Evolutionary conservation across 345 rosid genomes (phyloP), one percentile per base, ranked within the genome.

Genomic region (Eucalyptus shirleyi): DNA sequence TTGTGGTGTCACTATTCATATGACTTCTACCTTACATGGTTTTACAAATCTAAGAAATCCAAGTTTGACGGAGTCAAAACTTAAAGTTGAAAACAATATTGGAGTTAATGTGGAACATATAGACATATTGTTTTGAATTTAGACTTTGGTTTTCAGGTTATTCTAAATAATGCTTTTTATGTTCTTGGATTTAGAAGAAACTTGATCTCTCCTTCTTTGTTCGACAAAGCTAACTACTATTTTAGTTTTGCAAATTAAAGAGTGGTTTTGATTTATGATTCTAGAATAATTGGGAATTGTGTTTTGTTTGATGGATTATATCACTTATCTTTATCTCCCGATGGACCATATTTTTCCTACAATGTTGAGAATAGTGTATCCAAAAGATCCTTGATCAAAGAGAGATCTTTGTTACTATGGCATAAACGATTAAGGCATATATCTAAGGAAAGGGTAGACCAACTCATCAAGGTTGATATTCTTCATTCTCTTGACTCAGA

Each of bases 171-270:
- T 62, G 34, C n/a, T 15, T 30, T 62, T 62, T 13, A 62, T 62
- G 34, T 28, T 62, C 15, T n/a, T 62, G 34, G 18, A 28, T 62
- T 62, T 62, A 6, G 34, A 13, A 62, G 32, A 30, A 62, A 62
- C 34, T 62, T 30, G 34, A 6, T 62, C 13, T 62, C 34, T 62
- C 34, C 15, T 62, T 62, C 69, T 62, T 62, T 62, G 69, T n/a
- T 30, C 0, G 2, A 62, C 69, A 62, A 62, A 14, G 69, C 9
- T 62, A 0, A n/a, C 2, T 62, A 62, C 15, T 2, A 0, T 7
- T 14, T 62, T 62, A 6, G 6, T 30, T 62, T 62, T 62, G 34
- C 69, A 62, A 62, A 62, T 62, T 28, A 60, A 28, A 62, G 34
- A 62, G 34, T 62, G 69, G 9, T 28, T 62, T 62, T 62, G 69